These are phyloP conservation scores for Fonsecaea pedrosoi DNA, from an alignment of 2,329 filamentous ascomycete species.

Conservation along the genomic window DNA sequence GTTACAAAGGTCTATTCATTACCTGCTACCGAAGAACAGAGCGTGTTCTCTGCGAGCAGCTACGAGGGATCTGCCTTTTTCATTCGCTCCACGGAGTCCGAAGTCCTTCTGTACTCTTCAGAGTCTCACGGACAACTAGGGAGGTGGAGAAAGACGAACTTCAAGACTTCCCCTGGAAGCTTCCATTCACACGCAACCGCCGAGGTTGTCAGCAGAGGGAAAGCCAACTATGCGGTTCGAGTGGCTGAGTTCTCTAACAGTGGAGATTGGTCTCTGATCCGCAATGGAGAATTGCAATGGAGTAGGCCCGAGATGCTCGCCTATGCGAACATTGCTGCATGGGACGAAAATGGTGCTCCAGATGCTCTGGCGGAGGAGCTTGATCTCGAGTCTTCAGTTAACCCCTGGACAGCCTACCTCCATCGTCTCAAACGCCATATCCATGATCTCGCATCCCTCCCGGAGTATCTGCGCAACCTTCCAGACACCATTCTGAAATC, in stretches of 20 bases:
- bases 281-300: conserved; percentile 84
- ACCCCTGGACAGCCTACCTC: conserved; percentile 78
- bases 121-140: conserved; percentile 76
- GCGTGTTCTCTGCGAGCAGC: conserved; percentile 79
- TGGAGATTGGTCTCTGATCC: conserved; percentile 81
- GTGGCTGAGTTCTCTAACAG: conserved; percentile 70
- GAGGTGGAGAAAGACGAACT: conserved; percentile 68
- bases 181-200: conserved; percentile 64
- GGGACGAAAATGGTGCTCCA: conserved; percentile 75
- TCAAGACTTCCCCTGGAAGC: conserved; percentile 50
- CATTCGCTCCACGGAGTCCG: conserved; percentile 76
- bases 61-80: conserved; percentile 86
- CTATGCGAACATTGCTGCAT: conserved; percentile 78
- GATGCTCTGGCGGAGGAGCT: conserved; percentile 80
- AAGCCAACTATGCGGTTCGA: conserved; percentile 75
- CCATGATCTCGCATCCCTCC: conserved; percentile 77
- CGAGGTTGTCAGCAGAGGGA: conserved; percentile 77
- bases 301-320: conserved; percentile 80
- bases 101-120: conserved; percentile 77
- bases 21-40: conserved; percentile 71
- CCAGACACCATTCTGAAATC: conserved; percentile 67
- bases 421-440: conserved; percentile 85
- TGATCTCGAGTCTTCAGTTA: conserved; percentile 85
- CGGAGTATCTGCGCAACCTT: conserved; percentile 72
- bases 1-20: conserved; percentile 82